Percentiles rank a stretch among this genome's conserved stretches.
Evolutionary conservation across 208 protist genomes (phyloP).

Genomic region (Herpetomonas tarakana): DNA sequence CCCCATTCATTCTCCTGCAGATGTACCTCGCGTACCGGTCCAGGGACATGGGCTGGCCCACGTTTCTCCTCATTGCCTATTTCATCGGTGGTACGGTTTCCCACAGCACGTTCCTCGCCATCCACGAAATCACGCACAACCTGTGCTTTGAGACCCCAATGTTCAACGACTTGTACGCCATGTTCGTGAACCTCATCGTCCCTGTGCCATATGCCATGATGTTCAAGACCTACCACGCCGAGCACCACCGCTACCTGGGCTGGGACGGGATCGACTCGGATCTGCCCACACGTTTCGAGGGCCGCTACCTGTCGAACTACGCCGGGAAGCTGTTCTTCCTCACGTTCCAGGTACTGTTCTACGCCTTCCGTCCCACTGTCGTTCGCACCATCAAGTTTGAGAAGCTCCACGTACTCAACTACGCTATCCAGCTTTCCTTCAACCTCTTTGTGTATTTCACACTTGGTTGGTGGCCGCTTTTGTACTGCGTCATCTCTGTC

Average conservation of each 20-base stretch:
- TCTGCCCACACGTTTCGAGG: constrained; percentile 80
- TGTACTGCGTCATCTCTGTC: constrained; percentile 77
- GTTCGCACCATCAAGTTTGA: constrained; percentile 59
- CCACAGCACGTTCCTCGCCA: constrained; percentile 81
- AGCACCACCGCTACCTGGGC: constrained; percentile 93
- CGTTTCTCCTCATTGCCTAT: constrained; percentile 61
- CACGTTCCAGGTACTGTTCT: constrained; percentile 88
- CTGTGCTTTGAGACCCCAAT: constrained; percentile 68
- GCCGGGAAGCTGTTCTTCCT: constrained; percentile 81
- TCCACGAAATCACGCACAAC: constrained; percentile 92
- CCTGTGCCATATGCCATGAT: constrained; percentile 87
- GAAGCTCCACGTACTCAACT: constrained; percentile 54
- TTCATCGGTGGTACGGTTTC: constrained; percentile 84
- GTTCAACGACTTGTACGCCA: constrained; percentile 79
- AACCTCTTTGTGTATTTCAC: constrained; percentile 39
- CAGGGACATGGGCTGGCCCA: constrained; percentile 64
- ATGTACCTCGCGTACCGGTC: constrained; percentile 56
- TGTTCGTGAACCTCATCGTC: constrained; percentile 89
- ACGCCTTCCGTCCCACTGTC: constrained; percentile 82
- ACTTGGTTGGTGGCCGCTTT: constrained; percentile 54
- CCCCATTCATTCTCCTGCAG: constrained; percentile 57
- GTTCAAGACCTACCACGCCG: constrained; percentile 92
- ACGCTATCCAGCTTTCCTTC: constrained; percentile 36
- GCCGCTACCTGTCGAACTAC: constrained; percentile 54
- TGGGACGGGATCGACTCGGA: constrained; percentile 87